Conservation (phyloP, 2,329 filamentous ascomycete genomes). For the Ceratocystis lukuohia region DNA sequence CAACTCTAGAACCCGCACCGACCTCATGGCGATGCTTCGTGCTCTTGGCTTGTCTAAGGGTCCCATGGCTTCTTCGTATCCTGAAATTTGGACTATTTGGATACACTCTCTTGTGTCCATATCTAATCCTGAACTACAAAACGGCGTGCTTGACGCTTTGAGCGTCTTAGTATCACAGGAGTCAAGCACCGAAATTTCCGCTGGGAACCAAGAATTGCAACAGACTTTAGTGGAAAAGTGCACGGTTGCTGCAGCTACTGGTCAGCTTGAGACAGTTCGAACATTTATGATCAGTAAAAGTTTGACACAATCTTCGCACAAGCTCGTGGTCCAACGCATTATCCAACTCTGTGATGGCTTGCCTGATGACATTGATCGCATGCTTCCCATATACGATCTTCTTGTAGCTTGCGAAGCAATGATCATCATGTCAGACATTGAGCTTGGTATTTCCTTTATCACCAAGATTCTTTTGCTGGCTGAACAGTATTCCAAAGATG, state of each 20-base stretch:
- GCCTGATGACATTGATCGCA: neutral
- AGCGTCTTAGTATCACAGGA: constrained; percentile 36
- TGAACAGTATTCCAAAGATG: neutral
- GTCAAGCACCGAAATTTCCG: constrained; percentile 30
- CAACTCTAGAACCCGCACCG: constrained; percentile 52
- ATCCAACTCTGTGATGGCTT: neutral
- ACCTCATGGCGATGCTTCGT: constrained; percentile 53
- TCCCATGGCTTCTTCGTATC: constrained; percentile 26
- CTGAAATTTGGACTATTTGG: constrained; percentile 34
- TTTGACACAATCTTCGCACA: neutral
- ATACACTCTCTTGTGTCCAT: constrained; percentile 30
- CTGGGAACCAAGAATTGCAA: constrained; percentile 33
- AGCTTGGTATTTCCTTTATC: neutral
- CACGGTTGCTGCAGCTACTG: constrained; percentile 28
- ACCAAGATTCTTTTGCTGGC: constrained; percentile 2
- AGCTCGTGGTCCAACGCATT: neutral
- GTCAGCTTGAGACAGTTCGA: constrained; percentile 19
- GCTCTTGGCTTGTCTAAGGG: constrained; percentile 33
- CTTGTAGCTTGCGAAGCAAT: neutral
- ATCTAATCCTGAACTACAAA: constrained; percentile 11
- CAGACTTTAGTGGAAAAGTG: constrained; percentile 32
- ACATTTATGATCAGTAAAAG: constrained; percentile 24
- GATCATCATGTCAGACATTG: neutral
- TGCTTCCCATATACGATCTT: neutral
- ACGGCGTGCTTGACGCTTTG: constrained; percentile 27